Percentiles rank a stretch among this genome's conserved stretches.
Conservation (phyloP, 805 yeast genomes). For the Pichia cephalocereana region DNA sequence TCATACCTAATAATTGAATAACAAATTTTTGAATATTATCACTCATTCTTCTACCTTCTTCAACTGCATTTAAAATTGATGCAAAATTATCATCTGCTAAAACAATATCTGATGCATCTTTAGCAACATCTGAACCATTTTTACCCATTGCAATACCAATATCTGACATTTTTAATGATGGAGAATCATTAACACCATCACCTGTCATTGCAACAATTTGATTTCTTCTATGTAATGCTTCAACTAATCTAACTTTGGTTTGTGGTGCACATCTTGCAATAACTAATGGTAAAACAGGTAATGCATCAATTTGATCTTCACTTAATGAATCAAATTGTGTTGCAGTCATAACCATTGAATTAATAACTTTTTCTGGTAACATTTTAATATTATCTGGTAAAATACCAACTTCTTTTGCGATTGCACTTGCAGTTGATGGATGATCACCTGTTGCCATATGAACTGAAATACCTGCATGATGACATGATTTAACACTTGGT, state of each 20-base stretch:
- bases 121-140: slow-evolving; percentile 79
- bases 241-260: slow-evolving; percentile 74
- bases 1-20: slow-evolving; percentile 61
- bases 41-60: slow-evolving; percentile 75
- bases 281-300: slow-evolving; percentile 64
- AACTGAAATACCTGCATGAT: slow-evolving; percentile 67
- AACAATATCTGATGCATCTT: slow-evolving; percentile 72
- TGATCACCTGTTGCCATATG: slow-evolving; percentile 82
- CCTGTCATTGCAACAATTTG: slow-evolving; percentile 75
- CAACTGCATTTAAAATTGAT: slow-evolving; percentile 67
- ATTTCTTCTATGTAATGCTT: slow-evolving; percentile 57
- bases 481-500: slow-evolving; percentile 56
- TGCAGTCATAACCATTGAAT: slow-evolving; percentile 70
- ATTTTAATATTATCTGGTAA: slow-evolving; percentile 52
- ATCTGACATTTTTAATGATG: slow-evolving; percentile 66
- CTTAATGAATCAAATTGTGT: slow-evolving; percentile 54
- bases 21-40: slow-evolving; percentile 73
- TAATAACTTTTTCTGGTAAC: slow-evolving; percentile 44
- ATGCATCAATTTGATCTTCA: slow-evolving; percentile 52
- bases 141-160: slow-evolving; percentile 82
- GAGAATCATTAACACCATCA: slow-evolving; percentile 79
- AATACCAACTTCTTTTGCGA: slow-evolving; percentile 76
- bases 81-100: slow-evolving; percentile 73
- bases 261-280: slow-evolving; percentile 80
- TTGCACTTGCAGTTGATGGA: slow-evolving; percentile 68